phyloP scores from a whole-genome alignment of 352 stramenopile species.

The Thalassiosira livingstoniorum region DNA sequence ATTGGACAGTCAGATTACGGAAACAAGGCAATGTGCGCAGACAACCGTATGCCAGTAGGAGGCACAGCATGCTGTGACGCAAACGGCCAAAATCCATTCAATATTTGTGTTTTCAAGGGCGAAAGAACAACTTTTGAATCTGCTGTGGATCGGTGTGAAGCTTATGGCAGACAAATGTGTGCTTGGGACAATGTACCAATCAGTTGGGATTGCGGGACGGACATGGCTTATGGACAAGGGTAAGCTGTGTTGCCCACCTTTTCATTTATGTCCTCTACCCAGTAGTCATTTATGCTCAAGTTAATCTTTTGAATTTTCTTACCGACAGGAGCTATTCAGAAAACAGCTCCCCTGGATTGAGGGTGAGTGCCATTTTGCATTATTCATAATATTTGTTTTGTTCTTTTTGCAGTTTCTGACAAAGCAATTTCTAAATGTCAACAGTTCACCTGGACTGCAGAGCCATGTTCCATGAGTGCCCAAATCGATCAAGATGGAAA shows the following conservation, averaged over 20 bases:
- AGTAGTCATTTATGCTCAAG: too few species aligned
- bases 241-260: too few species aligned
- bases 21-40: conserved; percentile 57
- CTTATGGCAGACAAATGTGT: conserved; percentile 48
- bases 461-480: conserved; percentile 34
- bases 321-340: too few species aligned
- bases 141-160: conserved; percentile 36
- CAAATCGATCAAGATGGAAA: conserved; percentile 56
- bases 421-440: too few species aligned
- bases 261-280: too few species aligned
- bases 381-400: too few species aligned
- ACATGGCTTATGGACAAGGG: conserved; percentile 32
- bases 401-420: too few species aligned
- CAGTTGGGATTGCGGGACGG: conserved; percentile 58
- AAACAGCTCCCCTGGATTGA: too few species aligned
- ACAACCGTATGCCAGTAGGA: conserved; percentile 38
- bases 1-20: conserved; percentile 52
- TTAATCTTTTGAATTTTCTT: too few species aligned
- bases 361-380: too few species aligned
- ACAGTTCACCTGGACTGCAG: too few species aligned
- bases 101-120: conserved; percentile 60
- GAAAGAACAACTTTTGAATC: conserved; percentile 50
- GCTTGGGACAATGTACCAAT: conserved; percentile 39
- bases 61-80: conserved; percentile 59
- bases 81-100: conserved; percentile 20